Evolutionary conservation across 805 yeast species (phyloP).

Genomic region (Hanseniaspora vineae): DNA sequence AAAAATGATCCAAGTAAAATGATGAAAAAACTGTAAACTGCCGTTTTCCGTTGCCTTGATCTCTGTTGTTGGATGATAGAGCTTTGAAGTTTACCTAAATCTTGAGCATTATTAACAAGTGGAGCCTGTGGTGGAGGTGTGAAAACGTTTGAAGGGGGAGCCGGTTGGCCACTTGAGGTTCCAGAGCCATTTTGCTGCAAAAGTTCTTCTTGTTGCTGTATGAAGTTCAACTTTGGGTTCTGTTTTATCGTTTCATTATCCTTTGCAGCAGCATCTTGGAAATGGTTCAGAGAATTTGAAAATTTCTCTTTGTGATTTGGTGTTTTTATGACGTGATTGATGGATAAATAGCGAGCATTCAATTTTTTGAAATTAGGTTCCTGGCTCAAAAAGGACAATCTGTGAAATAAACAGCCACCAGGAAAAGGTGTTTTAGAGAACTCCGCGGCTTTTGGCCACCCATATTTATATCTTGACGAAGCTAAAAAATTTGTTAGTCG

Average conservation of each 20-base stretch:
- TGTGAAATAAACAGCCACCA: no score
- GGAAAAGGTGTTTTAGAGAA: no score
- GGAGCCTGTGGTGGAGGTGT: not conserved
- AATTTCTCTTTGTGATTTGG: not conserved
- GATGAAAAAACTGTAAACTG: slow-evolving; percentile 7
- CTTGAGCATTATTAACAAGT: not conserved
- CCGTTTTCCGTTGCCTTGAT: slow-evolving; percentile 9
- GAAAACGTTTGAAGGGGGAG: not conserved
- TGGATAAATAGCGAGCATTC: not conserved
- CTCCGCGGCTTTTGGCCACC: no score
- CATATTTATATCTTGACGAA: no score
- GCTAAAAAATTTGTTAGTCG: no score
- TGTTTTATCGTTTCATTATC: not conserved
- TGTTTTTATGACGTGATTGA: not conserved
- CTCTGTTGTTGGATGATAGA: slow-evolving; percentile 11
- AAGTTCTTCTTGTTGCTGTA: not conserved
- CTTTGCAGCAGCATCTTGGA: not conserved
- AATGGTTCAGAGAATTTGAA: not conserved
- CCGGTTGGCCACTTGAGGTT: no score
- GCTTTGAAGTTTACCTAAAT: not conserved
- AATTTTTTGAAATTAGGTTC: not conserved
- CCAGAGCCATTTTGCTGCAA: no score
- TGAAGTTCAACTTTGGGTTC: not conserved
- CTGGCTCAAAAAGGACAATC: no score
- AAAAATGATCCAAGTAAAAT: slow-evolving; percentile 12